Conservation (phyloP, 1,284 basidiomycete genomes). For the Heterobasidion parviporum region DNA sequence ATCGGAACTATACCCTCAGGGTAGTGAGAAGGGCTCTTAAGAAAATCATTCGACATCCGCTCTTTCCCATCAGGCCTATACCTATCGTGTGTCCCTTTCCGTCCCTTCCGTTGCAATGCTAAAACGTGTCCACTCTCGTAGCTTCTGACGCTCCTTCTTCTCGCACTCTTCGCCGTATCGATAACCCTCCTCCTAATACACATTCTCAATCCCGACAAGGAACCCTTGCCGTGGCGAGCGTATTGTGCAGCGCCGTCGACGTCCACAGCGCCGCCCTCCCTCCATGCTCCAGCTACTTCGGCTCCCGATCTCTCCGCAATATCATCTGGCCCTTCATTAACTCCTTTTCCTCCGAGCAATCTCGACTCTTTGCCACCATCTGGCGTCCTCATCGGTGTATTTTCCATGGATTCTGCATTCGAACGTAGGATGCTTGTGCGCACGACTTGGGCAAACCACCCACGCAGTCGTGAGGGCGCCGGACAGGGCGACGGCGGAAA, state of each 20-base stretch:
- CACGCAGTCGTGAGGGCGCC: slow-evolving; percentile 67
- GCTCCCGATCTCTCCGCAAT: slow-evolving; percentile 28
- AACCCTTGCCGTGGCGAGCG: slow-evolving; percentile 86
- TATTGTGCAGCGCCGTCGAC: slow-evolving; percentile 71
- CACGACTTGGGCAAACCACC: slow-evolving; percentile 84
- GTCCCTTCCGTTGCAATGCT: neutral
- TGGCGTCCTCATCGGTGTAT: slow-evolving; percentile 86
- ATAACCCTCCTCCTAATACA: slow-evolving; percentile 82
- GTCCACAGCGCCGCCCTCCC: slow-evolving; percentile 31
- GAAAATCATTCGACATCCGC: slow-evolving; percentile 59
- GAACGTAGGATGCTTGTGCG: slow-evolving; percentile 88
- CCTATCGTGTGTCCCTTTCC: slow-evolving; percentile 54
- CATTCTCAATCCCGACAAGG: slow-evolving; percentile 93
- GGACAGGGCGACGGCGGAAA: slow-evolving; percentile 58
- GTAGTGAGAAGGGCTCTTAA: slow-evolving; percentile 45
- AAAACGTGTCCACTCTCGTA: slow-evolving; percentile 20
- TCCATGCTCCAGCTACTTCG: slow-evolving; percentile 27
- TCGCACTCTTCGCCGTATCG: slow-evolving; percentile 68
- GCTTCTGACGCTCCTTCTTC: slow-evolving; percentile 66
- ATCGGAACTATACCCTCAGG: slow-evolving; percentile 25
- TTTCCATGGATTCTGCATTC: slow-evolving; percentile 80
- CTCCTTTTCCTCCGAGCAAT: slow-evolving; percentile 52
- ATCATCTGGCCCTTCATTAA: slow-evolving; percentile 21
- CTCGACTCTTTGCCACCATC: slow-evolving; percentile 80
- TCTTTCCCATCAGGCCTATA: slow-evolving; percentile 74